Percentiles rank a stretch among this genome's conserved stretches.
Evolutionary conservation across 169 alveolate genomes (phyloP).

Genomic region (Plasmodium relictum): DNA sequence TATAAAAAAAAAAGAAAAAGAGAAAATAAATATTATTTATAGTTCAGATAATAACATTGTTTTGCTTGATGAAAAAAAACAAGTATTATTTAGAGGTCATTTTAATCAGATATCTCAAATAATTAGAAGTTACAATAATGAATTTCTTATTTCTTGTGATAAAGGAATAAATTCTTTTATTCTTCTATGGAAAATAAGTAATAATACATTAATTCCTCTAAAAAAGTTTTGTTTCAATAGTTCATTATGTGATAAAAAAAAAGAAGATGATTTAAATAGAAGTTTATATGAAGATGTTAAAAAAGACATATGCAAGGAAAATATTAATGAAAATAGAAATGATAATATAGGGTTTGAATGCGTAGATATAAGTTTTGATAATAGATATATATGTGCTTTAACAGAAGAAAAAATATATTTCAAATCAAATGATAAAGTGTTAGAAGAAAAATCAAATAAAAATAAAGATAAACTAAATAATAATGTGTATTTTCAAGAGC

Average conservation of each 20-base stretch:
- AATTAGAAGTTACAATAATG: conserved; percentile 56
- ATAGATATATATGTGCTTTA: conserved; percentile 74
- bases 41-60: conserved; percentile 75
- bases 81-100: conserved; percentile 68
- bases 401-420: conserved; percentile 41
- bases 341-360: conserved; percentile 62
- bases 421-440: conserved; percentile 5
- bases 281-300: not conserved
- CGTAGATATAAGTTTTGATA: conserved; percentile 72
- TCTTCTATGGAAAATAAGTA: conserved; percentile 46
- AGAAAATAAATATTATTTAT: conserved; percentile 22
- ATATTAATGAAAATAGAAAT: not conserved
- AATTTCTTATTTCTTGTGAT: conserved; percentile 68
- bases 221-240: conserved; percentile 29
- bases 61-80: conserved; percentile 56
- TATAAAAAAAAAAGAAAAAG: conserved; percentile 6
- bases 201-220: conserved; percentile 34
- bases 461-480: not conserved
- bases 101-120: conserved; percentile 54
- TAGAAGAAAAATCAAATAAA: not conserved
- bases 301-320: not conserved
- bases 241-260: not conserved
- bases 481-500: conserved; percentile 34
- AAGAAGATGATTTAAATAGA: not conserved
- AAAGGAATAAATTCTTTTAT: conserved; percentile 62